phyloP scores from a whole-genome alignment of 768 basidiomycete genomes.

The Leccinum arenicola region DNA sequence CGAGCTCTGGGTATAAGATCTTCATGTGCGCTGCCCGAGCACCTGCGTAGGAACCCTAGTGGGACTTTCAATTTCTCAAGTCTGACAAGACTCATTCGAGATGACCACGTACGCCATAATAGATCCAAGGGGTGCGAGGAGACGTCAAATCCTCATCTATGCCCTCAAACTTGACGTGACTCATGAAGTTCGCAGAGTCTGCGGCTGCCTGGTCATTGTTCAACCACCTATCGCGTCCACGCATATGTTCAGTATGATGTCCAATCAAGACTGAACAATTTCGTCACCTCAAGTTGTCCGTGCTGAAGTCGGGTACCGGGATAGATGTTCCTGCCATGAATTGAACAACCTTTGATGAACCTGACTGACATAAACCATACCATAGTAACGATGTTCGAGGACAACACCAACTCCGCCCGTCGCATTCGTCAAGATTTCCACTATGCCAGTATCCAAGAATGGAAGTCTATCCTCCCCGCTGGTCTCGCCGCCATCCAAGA shows the following conservation, averaged over 20 bases:
- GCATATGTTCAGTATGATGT: constrained; percentile 2
- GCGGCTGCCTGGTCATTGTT: constrained; percentile 87
- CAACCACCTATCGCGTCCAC: constrained; percentile 58
- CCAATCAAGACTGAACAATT: not conserved
- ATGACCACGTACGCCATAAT: constrained; percentile 72
- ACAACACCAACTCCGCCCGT: constrained; percentile 88
- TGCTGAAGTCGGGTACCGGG: constrained; percentile 74
- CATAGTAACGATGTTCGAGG: constrained; percentile 93
- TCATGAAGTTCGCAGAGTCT: constrained; percentile 92
- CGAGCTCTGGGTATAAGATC: constrained; percentile 82
- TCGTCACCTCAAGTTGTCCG: constrained; percentile 70
- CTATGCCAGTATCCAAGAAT: constrained; percentile 72
- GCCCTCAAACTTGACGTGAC: constrained; percentile 69
- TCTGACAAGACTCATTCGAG: not conserved
- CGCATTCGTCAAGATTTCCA: constrained; percentile 78
- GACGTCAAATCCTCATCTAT: constrained; percentile 71
- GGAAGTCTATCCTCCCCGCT: constrained; percentile 64
- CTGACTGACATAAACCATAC: constrained; percentile 32
- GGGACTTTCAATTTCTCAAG: constrained; percentile 1
- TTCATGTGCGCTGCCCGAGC: constrained; percentile 92
- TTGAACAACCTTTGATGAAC: not conserved
- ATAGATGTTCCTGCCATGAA: constrained; percentile 60
- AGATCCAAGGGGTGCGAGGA: constrained; percentile 80
- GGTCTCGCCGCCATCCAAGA: constrained; percentile 93
- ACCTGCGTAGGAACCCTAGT: constrained; percentile 85